These are phyloP conservation scores for Isoetes taiwanensis DNA, from an alignment of 75 land plant genomes.

Conservation along the genomic window DNA sequence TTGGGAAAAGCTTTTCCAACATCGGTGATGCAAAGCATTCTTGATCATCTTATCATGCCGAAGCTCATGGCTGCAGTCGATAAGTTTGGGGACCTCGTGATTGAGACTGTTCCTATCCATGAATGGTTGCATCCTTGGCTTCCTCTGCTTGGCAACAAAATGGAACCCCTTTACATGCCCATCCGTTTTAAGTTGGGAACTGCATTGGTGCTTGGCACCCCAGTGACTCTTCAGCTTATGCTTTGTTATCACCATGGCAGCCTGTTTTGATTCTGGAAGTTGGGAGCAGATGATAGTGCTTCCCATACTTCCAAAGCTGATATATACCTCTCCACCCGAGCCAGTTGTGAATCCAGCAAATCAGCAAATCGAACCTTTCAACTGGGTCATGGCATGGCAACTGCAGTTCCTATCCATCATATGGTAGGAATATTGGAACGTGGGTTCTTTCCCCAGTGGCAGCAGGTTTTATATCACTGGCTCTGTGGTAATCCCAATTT, in stretches of 20 bases:
- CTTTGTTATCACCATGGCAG: slow-evolving; percentile 84
- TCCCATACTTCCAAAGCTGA: slow-evolving; percentile 71
- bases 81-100: slow-evolving; percentile 73
- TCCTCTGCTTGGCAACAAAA: slow-evolving; percentile 52
- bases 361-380: slow-evolving; percentile 64
- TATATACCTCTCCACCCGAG: slow-evolving; percentile 50
- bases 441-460: slow-evolving; percentile 80
- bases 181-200: slow-evolving; percentile 57
- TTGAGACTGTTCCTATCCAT: slow-evolving; percentile 84
- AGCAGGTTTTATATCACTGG: slow-evolving; percentile 87
- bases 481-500: slow-evolving; percentile 66
- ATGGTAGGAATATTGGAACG: slow-evolving; percentile 69
- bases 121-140: slow-evolving; percentile 97
- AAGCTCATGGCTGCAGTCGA: slow-evolving; percentile 67
- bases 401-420: slow-evolving; percentile 66
- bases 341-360: slow-evolving; percentile 66
- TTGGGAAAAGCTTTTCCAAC: slow-evolving; percentile 81
- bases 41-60: slow-evolving; percentile 68
- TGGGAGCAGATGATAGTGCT: slow-evolving; percentile 81
- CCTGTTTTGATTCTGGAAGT: slow-evolving; percentile 73
- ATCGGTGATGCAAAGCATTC: slow-evolving; percentile 45
- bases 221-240: slow-evolving; percentile 72
- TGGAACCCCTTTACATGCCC: slow-evolving; percentile 60
- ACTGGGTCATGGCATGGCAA: slow-evolving; percentile 83
- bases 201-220: slow-evolving; percentile 94